Conservation (phyloP, 2,329 filamentous ascomycete genomes). For the Ophiostoma ulmi region DNA sequence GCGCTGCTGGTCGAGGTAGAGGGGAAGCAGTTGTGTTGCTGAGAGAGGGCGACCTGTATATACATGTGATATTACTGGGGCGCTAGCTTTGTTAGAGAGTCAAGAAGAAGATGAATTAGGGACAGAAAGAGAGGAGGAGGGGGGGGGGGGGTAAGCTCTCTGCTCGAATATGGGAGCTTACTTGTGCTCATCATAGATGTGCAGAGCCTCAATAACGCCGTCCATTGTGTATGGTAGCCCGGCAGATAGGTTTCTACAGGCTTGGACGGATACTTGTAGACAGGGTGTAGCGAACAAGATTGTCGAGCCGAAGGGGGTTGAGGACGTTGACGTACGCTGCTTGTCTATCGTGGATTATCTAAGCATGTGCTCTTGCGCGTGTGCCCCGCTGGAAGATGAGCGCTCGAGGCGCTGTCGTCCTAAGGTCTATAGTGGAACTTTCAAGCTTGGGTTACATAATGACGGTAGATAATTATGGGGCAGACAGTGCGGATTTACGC, state of each 20-base stretch:
- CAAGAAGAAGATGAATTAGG: background rate
- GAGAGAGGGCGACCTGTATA: constrained; percentile 79
- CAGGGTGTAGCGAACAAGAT: background rate
- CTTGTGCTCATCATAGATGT: constrained; percentile 96
- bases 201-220: constrained; percentile 86
- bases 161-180: constrained; percentile 40
- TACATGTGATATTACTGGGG: constrained; percentile 78
- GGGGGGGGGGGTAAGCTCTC: background rate
- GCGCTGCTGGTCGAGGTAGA: constrained; percentile 73
- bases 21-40: constrained; percentile 69
- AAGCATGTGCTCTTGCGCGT: constrained; percentile 4
- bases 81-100: constrained; percentile 45
- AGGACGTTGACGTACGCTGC: constrained; percentile 5
- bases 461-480: background rate
- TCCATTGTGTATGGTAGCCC: constrained; percentile 52
- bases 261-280: background rate
- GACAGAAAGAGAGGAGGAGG: background rate
- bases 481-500: background rate
- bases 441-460: background rate
- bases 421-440: background rate
- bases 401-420: background rate
- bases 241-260: background rate
- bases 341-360: constrained; percentile 1
- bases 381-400: constrained; percentile 3
- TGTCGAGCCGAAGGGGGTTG: constrained; percentile 2